Base-by-base conservation (phyloP, 805 yeast species). In the Millerozyma miso region DNA sequence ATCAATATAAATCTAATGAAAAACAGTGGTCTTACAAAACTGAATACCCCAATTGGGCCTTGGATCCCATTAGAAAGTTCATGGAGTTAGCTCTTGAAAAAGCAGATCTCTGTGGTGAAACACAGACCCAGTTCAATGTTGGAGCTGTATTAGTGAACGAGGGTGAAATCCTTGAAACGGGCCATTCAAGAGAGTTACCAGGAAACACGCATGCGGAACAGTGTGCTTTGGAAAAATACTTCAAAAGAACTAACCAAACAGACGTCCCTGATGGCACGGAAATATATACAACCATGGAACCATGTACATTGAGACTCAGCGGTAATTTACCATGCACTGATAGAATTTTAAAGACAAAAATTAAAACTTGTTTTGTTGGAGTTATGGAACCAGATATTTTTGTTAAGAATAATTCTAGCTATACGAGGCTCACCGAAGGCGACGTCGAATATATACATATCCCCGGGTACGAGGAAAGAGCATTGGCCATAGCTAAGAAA, bases 201-300 rank as follows among this genome's bases (percentile, higher is more conserved):
- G 99, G 98, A 0, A 93, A 91, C 62, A 91, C 99, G 0, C 99
- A 91, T 60, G 99, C 99, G 3, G 99, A 93, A 56, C 97, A 93
- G 59, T 85, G 95, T 68, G 97, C 97, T 0, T 58, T 93, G 43
- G 85, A 81, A 26, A 93, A 93, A 61, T 84, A 82, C 52, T 79
- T 71, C 43, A 51, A 56, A 4, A 52, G 62, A 32, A 59, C 63
- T 1, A 69, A 68, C 8, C 42, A 45, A 53, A 37, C 49, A 3
- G 65, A 64, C 2, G 69, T 88, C 2, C 97, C 97, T 0, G 57
- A 53, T 6, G 96, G 96, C 0, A 79, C 93, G 0, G 87, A 85
- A 32, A 62, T 93, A 10, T 93, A 87, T 61, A 91, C 98, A 0
- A 88, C 97, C 0, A 93, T 93, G 98, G 99, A 93, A 58, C 99